phyloP scores from a whole-genome alignment of 345 rosid genomes.

The Toxicodendron radicans region DNA sequence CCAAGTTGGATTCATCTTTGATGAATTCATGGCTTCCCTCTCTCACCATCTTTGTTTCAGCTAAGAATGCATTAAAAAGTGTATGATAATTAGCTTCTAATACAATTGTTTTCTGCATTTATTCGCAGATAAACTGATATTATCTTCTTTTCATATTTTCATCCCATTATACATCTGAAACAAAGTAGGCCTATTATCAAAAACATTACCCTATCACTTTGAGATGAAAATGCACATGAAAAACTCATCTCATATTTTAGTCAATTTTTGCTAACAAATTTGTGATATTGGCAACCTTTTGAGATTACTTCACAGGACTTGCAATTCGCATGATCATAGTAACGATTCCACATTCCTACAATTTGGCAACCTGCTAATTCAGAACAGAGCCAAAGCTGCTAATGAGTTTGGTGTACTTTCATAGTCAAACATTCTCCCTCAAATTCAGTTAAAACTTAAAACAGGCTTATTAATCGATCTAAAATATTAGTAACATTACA shows the following conservation, averaged over 20 bases:
- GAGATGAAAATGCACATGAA: neutral
- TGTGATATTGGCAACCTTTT: neutral
- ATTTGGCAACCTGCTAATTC: neutral
- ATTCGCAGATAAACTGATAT: neutral
- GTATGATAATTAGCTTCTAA: neutral
- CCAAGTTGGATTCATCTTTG: neutral
- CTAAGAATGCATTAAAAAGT: neutral
- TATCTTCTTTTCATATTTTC: neutral
- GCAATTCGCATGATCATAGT: neutral
- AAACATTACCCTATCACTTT: neutral
- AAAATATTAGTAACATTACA: constrained; percentile 1
- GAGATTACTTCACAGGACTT: neutral
- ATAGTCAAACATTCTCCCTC: neutral
- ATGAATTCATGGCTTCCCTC: neutral
- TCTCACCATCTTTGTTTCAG: neutral
- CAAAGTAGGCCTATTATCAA: neutral
- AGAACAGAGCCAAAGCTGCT: neutral
- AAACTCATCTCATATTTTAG: neutral
- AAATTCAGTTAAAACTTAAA: neutral
- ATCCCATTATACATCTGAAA: neutral
- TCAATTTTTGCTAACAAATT: neutral
- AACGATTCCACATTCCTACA: neutral
- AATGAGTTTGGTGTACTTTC: neutral
- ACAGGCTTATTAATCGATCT: neutral
- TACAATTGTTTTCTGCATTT: neutral